Conservation (phyloP, 176 grass and related monocot species). For the Hyparrhenia diplandra region DNA sequence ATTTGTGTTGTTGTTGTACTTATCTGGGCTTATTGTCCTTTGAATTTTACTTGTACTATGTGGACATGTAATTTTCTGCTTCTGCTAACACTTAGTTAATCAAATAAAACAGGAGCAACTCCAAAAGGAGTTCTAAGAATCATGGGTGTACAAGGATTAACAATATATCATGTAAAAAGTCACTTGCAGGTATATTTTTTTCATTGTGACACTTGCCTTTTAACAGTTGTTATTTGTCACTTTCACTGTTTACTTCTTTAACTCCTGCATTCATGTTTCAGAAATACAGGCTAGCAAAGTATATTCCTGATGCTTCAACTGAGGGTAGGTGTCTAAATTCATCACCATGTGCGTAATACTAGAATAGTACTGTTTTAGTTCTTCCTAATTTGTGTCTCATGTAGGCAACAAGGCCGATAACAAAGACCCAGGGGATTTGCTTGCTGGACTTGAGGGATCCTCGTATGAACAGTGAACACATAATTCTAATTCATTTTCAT, state of each 20-base stretch:
- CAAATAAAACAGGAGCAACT: constrained; percentile 65
- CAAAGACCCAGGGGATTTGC: constrained; percentile 63
- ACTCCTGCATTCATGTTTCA: constrained; percentile 27
- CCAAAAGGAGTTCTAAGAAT: constrained; percentile 92
- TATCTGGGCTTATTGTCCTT: not conserved
- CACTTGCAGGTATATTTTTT: constrained; percentile 81
- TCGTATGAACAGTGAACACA: constrained; percentile 66
- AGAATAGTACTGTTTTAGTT: not conserved
- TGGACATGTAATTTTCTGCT: not conserved
- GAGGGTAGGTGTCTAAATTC: constrained; percentile 56
- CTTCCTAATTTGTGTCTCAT: constrained; percentile 17
- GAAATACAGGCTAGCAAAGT: constrained; percentile 98
- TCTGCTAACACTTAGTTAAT: constrained; percentile 29
- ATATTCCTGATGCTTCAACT: constrained; percentile 73
- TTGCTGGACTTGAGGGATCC: constrained; percentile 66
- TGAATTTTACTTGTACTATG: not conserved
- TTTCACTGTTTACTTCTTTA: constrained; percentile 22
- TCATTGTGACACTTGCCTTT: constrained; percentile 1
- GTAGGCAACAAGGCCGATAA: constrained; percentile 72
- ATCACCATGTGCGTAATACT: not conserved
- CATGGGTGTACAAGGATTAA: constrained; percentile 81
- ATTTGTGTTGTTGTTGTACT: not conserved
- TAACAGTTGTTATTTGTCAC: not conserved
- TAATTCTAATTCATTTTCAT: not conserved
- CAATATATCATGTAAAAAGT: constrained; percentile 99